A percentile compares a stretch with the other conserved stretches of the same genome.
These are phyloP conservation scores for Sporothrix humicola DNA, from an alignment of 2,329 filamentous ascomycete species.

Conservation along the genomic window DNA sequence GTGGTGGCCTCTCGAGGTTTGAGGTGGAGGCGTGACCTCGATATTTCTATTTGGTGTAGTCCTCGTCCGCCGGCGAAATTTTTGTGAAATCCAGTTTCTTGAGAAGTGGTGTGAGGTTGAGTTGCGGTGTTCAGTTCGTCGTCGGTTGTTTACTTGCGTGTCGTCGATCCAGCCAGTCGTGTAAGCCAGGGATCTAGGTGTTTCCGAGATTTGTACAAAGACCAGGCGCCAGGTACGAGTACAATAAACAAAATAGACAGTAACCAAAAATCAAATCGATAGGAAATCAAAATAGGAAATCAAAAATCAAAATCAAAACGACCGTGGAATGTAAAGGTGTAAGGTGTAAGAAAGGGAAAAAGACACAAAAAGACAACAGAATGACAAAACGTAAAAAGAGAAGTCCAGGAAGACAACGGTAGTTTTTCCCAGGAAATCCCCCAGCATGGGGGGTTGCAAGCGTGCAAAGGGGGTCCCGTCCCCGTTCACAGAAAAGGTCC, in stretches of 20 bases:
- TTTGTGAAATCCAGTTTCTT: not conserved
- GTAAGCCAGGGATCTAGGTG: not conserved
- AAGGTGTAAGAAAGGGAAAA: not conserved
- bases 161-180: conserved; percentile 21
- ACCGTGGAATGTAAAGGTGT: no score
- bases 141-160: conserved; percentile 10
- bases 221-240: conserved; percentile 16
- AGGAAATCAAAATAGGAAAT: not conserved
- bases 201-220: not conserved
- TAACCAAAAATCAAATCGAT: not conserved
- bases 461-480: not conserved
- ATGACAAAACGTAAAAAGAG: not conserved
- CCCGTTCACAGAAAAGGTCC: not conserved
- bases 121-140: not conserved
- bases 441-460: conserved; percentile 17
- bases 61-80: not conserved
- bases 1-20: conserved; percentile 11
- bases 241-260: not conserved
- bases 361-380: not conserved
- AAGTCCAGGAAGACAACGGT: conserved; percentile 13
- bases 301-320: conserved; percentile 16
- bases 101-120: not conserved
- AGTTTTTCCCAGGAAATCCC: conserved; percentile 7
- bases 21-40: conserved; percentile 10
- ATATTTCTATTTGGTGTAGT: not conserved